Evolutionary conservation across 495 filamentous ascomycete genomes (phyloP).

Genomic region (Friedmanniomyces endolithicus): DNA sequence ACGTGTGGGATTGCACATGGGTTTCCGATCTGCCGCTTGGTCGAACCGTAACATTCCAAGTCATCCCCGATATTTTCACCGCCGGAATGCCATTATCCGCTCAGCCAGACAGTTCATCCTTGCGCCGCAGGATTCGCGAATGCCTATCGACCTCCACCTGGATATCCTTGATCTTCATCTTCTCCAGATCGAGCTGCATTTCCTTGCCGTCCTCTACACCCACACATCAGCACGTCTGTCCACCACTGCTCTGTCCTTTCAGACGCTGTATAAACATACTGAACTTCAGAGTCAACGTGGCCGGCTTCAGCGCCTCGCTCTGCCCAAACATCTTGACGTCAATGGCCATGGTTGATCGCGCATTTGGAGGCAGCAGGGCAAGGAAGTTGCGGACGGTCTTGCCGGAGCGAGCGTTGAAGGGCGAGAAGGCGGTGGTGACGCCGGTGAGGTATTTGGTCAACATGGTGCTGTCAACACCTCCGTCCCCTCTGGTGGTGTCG

Average conservation of each 20-base stretch:
- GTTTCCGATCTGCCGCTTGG: too few species aligned
- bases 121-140: conserved; percentile 63
- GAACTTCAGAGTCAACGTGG: conserved; percentile 63
- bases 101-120: conserved; percentile 62
- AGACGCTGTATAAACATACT: conserved; percentile 58
- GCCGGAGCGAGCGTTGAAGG: conserved; percentile 56
- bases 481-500: too few species aligned
- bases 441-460: conserved; percentile 76
- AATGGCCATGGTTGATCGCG: conserved; percentile 61
- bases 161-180: conserved; percentile 73
- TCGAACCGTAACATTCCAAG: too few species aligned
- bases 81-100: too few species aligned
- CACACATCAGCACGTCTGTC: conserved; percentile 35
- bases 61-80: too few species aligned
- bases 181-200: conserved; percentile 55
- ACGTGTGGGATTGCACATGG: too few species aligned
- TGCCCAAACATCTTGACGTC: conserved; percentile 60
- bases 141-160: conserved; percentile 83
- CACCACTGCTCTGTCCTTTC: neutral
- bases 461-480: conserved; percentile 42
- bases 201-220: conserved; percentile 70
- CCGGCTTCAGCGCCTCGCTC: conserved; percentile 43
- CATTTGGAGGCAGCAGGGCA: conserved; percentile 68
- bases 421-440: conserved; percentile 78
- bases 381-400: conserved; percentile 80